Percentiles rank a stretch among this genome's conserved stretches.
phyloP scores from a whole-genome alignment of 2,329 filamentous ascomycete species.

The Venturia oleaginea region DNA sequence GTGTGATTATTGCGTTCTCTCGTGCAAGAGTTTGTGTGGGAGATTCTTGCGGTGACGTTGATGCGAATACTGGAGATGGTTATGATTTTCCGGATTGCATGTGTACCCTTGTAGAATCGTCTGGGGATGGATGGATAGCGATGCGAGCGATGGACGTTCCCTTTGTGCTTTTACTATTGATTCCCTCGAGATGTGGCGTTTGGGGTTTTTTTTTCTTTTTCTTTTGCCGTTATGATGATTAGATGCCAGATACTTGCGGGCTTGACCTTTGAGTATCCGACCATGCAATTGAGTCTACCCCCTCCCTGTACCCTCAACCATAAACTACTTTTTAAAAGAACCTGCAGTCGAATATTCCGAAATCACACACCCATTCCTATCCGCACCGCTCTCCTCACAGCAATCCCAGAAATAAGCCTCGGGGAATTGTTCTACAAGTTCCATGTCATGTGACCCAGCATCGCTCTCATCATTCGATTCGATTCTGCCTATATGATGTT shows the following conservation, averaged over 20 bases:
- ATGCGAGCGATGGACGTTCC: background rate
- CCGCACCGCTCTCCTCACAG: background rate
- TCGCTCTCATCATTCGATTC: background rate
- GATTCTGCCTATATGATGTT: background rate
- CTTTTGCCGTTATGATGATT: background rate
- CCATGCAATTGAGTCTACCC: background rate
- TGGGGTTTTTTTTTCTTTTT: background rate
- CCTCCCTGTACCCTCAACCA: background rate
- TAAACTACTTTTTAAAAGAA: background rate
- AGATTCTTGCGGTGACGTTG: background rate
- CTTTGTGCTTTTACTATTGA: background rate
- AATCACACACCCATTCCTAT: background rate
- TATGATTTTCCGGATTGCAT: background rate
- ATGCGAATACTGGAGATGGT: background rate
- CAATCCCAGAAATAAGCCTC: background rate
- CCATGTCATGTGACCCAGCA: background rate
- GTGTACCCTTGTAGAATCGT: background rate
- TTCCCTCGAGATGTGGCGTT: background rate
- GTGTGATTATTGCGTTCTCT: no score
- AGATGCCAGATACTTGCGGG: background rate
- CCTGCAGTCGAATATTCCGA: background rate
- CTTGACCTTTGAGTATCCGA: background rate
- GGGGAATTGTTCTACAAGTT: background rate
- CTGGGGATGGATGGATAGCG: background rate
- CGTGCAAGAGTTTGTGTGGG: no score